A percentile compares a stretch with the other conserved stretches of the same genome.
Evolutionary conservation across 2,329 filamentous ascomycete species (phyloP).

Genomic region (Phyllosticta capitalensis): DNA sequence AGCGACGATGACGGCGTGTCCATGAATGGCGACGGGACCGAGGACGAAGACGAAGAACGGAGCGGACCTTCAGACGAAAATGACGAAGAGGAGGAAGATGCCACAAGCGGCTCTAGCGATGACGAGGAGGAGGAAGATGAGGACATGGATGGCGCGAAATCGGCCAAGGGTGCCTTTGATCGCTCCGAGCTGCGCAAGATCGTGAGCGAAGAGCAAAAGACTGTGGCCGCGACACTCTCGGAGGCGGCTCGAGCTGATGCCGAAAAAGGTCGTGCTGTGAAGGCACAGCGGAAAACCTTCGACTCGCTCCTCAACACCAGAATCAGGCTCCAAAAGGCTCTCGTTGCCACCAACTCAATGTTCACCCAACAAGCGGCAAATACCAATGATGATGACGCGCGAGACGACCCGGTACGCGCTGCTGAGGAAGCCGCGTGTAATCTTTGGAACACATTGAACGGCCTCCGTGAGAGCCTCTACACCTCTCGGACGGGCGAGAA

Average conservation of each 20-base stretch:
- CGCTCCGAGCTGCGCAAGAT: slow-evolving; percentile 56
- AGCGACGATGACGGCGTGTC: slow-evolving; percentile 34
- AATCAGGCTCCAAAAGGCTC: slow-evolving; percentile 85
- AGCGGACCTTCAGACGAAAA: slow-evolving; percentile 27
- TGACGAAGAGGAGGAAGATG: slow-evolving; percentile 29
- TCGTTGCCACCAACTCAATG: slow-evolving; percentile 73
- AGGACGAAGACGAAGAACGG: slow-evolving; percentile 42
- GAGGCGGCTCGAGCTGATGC: slow-evolving; percentile 66
- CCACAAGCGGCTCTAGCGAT: slow-evolving; percentile 24
- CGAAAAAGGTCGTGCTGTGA: slow-evolving; percentile 78
- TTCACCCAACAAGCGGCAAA: slow-evolving; percentile 24
- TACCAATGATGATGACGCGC: slow-evolving; percentile 14
- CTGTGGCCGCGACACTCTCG: slow-evolving; percentile 53
- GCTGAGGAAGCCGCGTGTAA: slow-evolving; percentile 80
- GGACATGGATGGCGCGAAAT: slow-evolving; percentile 12
- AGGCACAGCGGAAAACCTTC: slow-evolving; percentile 74
- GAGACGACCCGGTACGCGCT: slow-evolving; percentile 51
- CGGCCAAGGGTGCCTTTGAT: slow-evolving; percentile 16
- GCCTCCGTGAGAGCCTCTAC: slow-evolving; percentile 53
- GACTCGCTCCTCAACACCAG: slow-evolving; percentile 82
- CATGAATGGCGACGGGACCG: slow-evolving; percentile 42
- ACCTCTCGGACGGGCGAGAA: slow-evolving; percentile 49
- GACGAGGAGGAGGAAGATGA: slow-evolving; percentile 21
- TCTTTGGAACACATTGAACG: slow-evolving; percentile 72
- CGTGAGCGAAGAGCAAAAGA: slow-evolving; percentile 59